Conservation (phyloP, 805 yeast genomes). For the Sporopachydermia lactativora region DNA sequence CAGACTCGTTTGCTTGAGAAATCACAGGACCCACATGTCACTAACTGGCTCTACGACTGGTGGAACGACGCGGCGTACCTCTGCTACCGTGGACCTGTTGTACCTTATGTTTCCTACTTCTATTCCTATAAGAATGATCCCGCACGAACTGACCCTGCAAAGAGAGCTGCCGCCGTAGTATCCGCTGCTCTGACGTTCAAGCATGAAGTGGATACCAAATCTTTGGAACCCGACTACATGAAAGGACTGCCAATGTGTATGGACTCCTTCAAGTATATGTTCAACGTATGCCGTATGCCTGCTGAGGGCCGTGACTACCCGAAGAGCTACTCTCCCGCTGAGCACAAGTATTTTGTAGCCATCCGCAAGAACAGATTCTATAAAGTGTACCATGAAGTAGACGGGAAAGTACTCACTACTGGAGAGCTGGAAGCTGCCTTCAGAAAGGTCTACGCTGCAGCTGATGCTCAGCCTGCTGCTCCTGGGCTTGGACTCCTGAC, state of each 20-base stretch:
- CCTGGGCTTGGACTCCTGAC: slow-evolving; percentile 68
- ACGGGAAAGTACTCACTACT: slow-evolving; percentile 22
- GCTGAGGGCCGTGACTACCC: slow-evolving; percentile 46
- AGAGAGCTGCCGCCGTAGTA: slow-evolving; percentile 65
- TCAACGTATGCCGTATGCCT: slow-evolving; percentile 64
- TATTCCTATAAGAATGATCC: slow-evolving; percentile 62
- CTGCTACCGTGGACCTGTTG: slow-evolving; percentile 86
- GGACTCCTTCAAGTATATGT: slow-evolving; percentile 87
- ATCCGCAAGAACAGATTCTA: slow-evolving; percentile 67
- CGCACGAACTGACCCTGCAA: slow-evolving; percentile 19
- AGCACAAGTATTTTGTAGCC: slow-evolving; percentile 58
- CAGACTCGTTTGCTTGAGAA: slow-evolving; percentile 50
- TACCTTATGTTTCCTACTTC: slow-evolving; percentile 87
- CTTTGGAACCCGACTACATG: slow-evolving; percentile 66
- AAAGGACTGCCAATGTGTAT: slow-evolving; percentile 81
- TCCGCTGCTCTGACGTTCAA: slow-evolving; percentile 56
- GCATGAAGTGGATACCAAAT: slow-evolving; percentile 50
- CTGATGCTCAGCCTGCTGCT: slow-evolving; percentile 22
- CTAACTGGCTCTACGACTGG: slow-evolving; percentile 83
- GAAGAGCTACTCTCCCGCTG: slow-evolving; percentile 28
- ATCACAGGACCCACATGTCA: slow-evolving; percentile 37
- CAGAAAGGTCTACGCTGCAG: slow-evolving; percentile 32
- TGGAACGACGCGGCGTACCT: slow-evolving; percentile 94
- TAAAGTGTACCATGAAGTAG: slow-evolving; percentile 36
- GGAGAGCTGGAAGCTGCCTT: slow-evolving; percentile 38